A percentile compares a stretch with the other conserved stretches of the same genome.
These are phyloP conservation scores for Daldinia vernicosa DNA, from an alignment of 495 filamentous ascomycete species.

Conservation along the genomic window DNA sequence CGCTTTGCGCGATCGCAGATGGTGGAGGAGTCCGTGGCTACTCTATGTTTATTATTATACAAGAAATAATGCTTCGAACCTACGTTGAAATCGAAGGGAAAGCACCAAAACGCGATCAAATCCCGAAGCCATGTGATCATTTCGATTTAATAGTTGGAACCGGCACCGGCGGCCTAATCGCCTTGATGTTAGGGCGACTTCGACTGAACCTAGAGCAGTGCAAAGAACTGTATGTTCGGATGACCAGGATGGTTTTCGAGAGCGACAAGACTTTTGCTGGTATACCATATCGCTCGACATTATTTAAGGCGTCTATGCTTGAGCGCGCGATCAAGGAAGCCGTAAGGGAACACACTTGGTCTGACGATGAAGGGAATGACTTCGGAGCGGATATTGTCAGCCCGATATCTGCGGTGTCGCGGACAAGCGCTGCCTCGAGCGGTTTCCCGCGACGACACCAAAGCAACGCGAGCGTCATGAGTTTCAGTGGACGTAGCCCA, in stretches of 20 bases:
- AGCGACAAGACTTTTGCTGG: constrained; percentile 97
- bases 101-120: constrained; percentile 83
- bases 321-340: constrained; percentile 93
- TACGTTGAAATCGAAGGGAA: constrained; percentile 87
- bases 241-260: constrained; percentile 94
- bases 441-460: constrained; percentile 54
- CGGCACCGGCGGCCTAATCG: constrained; percentile 93
- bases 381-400: constrained; percentile 36
- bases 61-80: constrained; percentile 94
- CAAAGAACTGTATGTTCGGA: constrained; percentile 92
- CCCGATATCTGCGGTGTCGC: constrained; percentile 49
- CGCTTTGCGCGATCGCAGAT: constrained; percentile 62
- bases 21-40: constrained; percentile 97
- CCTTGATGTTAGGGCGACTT: constrained; percentile 92
- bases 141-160: constrained; percentile 97
- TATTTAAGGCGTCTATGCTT: constrained; percentile 95
- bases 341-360: constrained; percentile 85
- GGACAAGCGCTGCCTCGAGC: constrained; percentile 49
- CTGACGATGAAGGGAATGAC: constrained; percentile 83
- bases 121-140: constrained; percentile 97
- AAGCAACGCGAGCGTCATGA: constrained; percentile 70
- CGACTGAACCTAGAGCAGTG: constrained; percentile 93
- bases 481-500: constrained; percentile 64
- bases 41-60: constrained; percentile 93
- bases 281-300: constrained; percentile 88